These are phyloP conservation scores for Cucurbita maxima DNA, from an alignment of 306 rosid species.

Conservation along the genomic window DNA sequence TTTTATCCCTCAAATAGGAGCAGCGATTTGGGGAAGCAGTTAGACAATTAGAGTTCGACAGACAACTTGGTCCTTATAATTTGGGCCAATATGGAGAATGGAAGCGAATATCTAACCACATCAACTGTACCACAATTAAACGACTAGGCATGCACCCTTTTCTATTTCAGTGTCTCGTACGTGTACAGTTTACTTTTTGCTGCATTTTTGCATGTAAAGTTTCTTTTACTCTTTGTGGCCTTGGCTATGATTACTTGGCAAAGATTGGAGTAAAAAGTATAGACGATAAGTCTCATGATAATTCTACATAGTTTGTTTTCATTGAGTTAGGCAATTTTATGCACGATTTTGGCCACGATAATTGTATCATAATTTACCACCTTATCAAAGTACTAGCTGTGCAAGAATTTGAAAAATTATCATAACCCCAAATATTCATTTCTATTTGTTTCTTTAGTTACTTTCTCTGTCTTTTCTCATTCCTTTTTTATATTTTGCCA, in stretches of 20 bases:
- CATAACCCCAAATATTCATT: too few relatives aligned
- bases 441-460: too few relatives aligned
- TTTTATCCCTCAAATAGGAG: conserved; percentile 27
- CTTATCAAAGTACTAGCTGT: too few relatives aligned
- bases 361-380: too few relatives aligned
- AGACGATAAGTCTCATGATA: neutral
- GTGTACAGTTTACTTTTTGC: neutral
- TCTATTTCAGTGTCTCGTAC: neutral
- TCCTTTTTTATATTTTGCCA: too few relatives aligned
- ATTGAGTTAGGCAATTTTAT: too few relatives aligned
- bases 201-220: neutral
- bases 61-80: conserved; percentile 74
- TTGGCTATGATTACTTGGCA: neutral
- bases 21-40: conserved; percentile 54
- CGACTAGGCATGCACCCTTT: conserved; percentile 35
- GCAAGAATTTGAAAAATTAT: too few relatives aligned
- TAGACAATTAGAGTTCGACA: conserved; percentile 70
- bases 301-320: neutral
- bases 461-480: too few relatives aligned
- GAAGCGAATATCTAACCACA: conserved; percentile 60
- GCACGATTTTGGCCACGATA: too few relatives aligned
- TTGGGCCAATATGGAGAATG: conserved; percentile 45
- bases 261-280: neutral
- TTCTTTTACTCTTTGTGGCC: neutral
- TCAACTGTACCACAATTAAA: conserved; percentile 35